Evolutionary conservation across 768 basidiomycete genomes (phyloP).

Genomic region (Mycena vitilis): DNA sequence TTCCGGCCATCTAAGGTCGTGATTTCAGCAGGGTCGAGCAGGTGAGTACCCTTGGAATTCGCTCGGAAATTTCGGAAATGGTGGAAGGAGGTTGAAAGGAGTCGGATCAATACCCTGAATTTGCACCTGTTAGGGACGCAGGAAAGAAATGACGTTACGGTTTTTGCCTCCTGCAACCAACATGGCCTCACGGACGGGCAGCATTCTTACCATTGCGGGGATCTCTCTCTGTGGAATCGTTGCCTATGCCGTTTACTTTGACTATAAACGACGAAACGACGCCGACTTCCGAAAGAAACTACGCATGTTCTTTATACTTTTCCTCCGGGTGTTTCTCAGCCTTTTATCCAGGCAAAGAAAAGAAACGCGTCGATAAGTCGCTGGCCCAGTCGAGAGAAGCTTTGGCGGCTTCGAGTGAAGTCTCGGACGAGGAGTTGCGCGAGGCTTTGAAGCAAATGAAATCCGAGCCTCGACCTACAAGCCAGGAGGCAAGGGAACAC

Average conservation of each 20-base stretch:
- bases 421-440: slow-evolving; percentile 66
- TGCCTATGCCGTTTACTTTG: slow-evolving; percentile 93
- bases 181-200: slow-evolving; percentile 55
- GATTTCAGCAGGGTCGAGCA: no score
- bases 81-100: no score
- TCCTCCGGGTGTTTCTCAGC: slow-evolving; percentile 19
- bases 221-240: slow-evolving; percentile 68
- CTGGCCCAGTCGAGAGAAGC: slow-evolving; percentile 63
- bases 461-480: slow-evolving; percentile 72
- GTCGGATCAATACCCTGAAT: background rate
- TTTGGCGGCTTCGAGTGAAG: slow-evolving; percentile 44
- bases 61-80: no score
- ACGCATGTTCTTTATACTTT: slow-evolving; percentile 58
- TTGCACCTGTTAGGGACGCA: background rate
- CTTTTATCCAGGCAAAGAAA: slow-evolving; percentile 79
- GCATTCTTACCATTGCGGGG: slow-evolving; percentile 58
- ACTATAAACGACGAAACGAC: slow-evolving; percentile 93
- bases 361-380: slow-evolving; percentile 86
- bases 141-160: slow-evolving; percentile 15
- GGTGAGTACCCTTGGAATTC: no score
- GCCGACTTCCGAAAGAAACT: slow-evolving; percentile 88
- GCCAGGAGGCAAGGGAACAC: slow-evolving; percentile 82
- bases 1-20: no score
- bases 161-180: slow-evolving; percentile 35
- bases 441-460: slow-evolving; percentile 75